A percentile compares a stretch with the other conserved stretches of the same genome.
Evolutionary conservation across 2,329 filamentous ascomycete species (phyloP).

Genomic region (Cladosporium colombiae): DNA sequence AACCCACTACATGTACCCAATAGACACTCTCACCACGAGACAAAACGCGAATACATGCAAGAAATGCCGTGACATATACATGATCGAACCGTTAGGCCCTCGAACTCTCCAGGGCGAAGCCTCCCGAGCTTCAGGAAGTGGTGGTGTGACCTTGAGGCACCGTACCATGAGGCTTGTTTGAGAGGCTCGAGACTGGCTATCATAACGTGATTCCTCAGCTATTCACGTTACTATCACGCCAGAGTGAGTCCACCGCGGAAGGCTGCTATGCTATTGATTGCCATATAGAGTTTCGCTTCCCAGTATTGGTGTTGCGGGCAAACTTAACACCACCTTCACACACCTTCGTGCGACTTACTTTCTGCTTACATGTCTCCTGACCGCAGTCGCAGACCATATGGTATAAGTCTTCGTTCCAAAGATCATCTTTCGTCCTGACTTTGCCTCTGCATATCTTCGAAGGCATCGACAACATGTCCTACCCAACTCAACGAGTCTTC

Average conservation of each 20-base stretch:
- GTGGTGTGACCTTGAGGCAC: not conserved
- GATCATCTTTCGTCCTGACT: too few relatives aligned
- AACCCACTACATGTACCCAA: too few relatives aligned
- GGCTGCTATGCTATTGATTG: not conserved
- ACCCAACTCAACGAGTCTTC: constrained; percentile 28
- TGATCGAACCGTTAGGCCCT: not conserved
- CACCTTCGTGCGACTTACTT: not conserved
- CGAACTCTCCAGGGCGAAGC: not conserved
- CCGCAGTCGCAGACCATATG: rapidly evolving
- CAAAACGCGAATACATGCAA: too few relatives aligned
- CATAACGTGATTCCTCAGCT: too few relatives aligned
- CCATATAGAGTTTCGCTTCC: not conserved
- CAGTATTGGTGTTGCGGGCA: not conserved
- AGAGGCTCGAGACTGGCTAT: not conserved
- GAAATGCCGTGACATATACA: not conserved
- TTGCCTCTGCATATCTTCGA: not conserved
- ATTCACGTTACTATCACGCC: not conserved
- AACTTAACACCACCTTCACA: not conserved
- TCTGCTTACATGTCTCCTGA: not conserved
- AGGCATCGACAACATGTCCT: constrained; percentile 26
- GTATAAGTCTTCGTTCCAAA: not conserved
- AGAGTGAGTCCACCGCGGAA: not conserved
- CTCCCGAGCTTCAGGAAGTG: not conserved
- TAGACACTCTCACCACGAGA: too few relatives aligned
- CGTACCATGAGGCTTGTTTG: not conserved